Conservation (phyloP, 257 asterid species). For the Avicennia marina region DNA sequence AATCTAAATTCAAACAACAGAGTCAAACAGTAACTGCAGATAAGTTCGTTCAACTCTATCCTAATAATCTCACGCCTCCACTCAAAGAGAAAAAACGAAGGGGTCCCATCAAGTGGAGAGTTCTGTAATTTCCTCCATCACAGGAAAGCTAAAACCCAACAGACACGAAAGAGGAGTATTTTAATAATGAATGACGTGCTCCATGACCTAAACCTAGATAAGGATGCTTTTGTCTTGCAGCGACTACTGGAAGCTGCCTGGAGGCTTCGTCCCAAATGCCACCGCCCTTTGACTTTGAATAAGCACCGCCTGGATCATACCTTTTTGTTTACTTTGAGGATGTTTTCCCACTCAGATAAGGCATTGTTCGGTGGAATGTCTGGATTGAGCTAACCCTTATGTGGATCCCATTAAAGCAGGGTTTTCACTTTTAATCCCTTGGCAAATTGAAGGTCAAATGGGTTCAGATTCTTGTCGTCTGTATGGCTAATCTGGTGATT, state of each 20-base stretch:
- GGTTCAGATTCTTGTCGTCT: constrained; percentile 8
- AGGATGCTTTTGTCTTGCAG: constrained; percentile 14
- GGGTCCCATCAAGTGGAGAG: too few relatives aligned
- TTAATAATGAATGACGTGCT: constrained; percentile 21
- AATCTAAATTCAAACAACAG: too few relatives aligned
- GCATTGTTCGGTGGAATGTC: constrained; percentile 3
- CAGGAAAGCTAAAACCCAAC: not conserved
- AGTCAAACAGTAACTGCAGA: too few relatives aligned
- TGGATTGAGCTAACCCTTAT: not conserved
- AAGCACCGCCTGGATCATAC: constrained; percentile 1
- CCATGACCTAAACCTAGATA: constrained; percentile 32
- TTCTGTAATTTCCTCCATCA: too few relatives aligned
- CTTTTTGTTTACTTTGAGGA: not conserved
- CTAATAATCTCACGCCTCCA: too few relatives aligned
- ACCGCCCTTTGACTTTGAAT: constrained; percentile 4
- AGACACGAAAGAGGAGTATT: not conserved
- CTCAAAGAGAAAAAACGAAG: too few relatives aligned
- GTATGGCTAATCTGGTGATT: not conserved
- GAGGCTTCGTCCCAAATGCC: constrained; percentile 21
- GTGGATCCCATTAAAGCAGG: constrained; percentile 26
- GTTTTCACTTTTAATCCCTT: not conserved
- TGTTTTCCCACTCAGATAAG: not conserved
- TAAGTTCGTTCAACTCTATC: too few relatives aligned
- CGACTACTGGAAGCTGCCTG: constrained; percentile 31
- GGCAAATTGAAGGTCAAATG: constrained; percentile 5